These are phyloP conservation scores for Panaeolus papilionaceus DNA, from an alignment of 768 basidiomycete species.

Conservation along the genomic window DNA sequence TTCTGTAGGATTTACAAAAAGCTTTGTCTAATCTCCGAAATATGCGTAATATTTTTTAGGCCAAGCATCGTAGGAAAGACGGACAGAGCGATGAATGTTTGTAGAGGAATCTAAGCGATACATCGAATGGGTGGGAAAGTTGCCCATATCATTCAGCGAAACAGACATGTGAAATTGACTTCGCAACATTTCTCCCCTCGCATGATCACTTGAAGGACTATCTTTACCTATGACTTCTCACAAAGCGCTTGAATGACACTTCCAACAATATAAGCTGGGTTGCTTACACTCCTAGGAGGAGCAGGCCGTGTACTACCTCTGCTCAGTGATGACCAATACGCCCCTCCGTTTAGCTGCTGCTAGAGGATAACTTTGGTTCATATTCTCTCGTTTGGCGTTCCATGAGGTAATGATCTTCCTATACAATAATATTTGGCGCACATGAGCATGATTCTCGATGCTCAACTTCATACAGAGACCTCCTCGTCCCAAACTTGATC, in stretches of 20 bases:
- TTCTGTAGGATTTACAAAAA: not conserved
- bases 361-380: conserved; percentile 3
- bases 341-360: conserved; percentile 3
- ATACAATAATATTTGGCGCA: not conserved
- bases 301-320: not conserved
- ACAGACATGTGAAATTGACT: conserved; percentile 7
- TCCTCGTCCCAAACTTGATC: not conserved
- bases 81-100: not conserved
- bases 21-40: not conserved
- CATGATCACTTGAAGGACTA: not conserved
- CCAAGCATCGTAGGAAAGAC: not conserved
- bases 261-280: not conserved
- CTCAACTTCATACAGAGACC: not conserved
- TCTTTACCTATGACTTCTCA: conserved; percentile 1
- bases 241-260: not conserved
- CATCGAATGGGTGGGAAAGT: not conserved
- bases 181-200: not conserved
- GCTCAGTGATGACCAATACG: conserved; percentile 4
- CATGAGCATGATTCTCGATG: not conserved
- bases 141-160: not conserved
- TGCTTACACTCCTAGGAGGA: not conserved
- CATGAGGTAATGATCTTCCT: not conserved
- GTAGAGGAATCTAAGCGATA: not conserved
- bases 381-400: conserved; percentile 4
- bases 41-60: not conserved